Evolutionary conservation across 371 early-diverging fungal species (phyloP).

Genomic region (Nematocida ausubeli): DNA sequence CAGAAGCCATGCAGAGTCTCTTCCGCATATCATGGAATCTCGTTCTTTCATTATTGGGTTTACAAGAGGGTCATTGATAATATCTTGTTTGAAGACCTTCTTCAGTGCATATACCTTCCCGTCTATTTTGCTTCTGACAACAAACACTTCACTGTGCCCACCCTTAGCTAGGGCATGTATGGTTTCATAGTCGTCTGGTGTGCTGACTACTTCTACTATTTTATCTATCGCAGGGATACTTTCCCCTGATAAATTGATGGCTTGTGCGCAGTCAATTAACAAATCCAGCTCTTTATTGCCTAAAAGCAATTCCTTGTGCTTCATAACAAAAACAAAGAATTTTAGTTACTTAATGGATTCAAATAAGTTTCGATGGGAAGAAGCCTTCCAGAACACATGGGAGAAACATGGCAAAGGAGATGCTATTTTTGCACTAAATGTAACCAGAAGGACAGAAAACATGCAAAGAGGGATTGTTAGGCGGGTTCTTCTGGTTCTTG

Average conservation of each 20-base stretch:
- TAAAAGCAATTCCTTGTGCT: conserved; percentile 30
- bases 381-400: conserved; percentile 50
- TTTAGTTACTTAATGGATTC: conserved; percentile 21
- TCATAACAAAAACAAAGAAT: conserved; percentile 57
- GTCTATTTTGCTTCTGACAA: conserved; percentile 71
- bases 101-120: conserved; percentile 87
- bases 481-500: conserved; percentile 35
- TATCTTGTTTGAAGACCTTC: conserved; percentile 73
- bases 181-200: conserved; percentile 74
- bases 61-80: conserved; percentile 44
- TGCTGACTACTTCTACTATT: conserved; percentile 5
- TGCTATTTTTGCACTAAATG: not conserved
- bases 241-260: not conserved
- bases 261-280: conserved; percentile 39
- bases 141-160: conserved; percentile 77
- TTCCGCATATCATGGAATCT: conserved; percentile 39
- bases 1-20: conserved; percentile 67
- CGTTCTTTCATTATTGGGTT: conserved; percentile 50
- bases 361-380: conserved; percentile 45
- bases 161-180: conserved; percentile 80
- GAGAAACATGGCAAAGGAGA: conserved; percentile 4
- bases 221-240: not conserved
- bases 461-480: conserved; percentile 40
- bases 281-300: conserved; percentile 5
- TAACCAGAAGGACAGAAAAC: conserved; percentile 39